Conservation (phyloP, 164 flowering plant genomes). For the Annona squamosa region DNA sequence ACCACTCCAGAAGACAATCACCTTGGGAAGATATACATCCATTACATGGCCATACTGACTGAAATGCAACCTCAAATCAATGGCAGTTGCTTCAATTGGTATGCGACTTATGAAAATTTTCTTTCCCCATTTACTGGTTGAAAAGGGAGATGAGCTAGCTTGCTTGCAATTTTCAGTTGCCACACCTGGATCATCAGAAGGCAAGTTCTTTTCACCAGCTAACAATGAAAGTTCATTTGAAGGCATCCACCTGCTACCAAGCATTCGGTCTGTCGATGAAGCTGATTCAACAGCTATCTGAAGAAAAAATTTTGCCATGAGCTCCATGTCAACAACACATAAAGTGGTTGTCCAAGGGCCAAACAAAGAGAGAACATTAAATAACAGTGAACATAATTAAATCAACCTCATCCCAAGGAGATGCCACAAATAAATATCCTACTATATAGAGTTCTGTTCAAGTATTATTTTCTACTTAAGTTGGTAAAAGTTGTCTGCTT, state of each 20-base stretch:
- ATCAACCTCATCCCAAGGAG: too few species aligned
- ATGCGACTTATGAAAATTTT: conserved; percentile 14
- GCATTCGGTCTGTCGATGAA: conserved; percentile 15
- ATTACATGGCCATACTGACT: conserved; percentile 22
- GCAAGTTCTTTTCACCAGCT: conserved; percentile 4
- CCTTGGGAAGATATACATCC: conserved; percentile 25
- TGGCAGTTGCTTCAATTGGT: conserved; percentile 20
- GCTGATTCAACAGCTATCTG: conserved; percentile 23
- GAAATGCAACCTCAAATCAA: conserved; percentile 18
- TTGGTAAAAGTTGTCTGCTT: too few species aligned
- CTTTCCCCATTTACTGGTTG: conserved; percentile 20
- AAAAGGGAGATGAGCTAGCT: neutral
- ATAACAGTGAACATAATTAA: too few species aligned
- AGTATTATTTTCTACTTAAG: too few species aligned
- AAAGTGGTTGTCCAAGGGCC: neutral
- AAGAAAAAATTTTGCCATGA: neutral
- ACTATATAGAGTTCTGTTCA: too few species aligned
- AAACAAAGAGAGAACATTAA: too few species aligned
- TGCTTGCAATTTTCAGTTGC: conserved; percentile 6
- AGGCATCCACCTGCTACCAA: conserved; percentile 3
- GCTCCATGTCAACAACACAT: neutral
- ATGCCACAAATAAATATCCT: too few species aligned
- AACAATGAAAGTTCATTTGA: neutral
- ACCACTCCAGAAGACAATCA: neutral
- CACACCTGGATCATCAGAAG: conserved; percentile 12